These are phyloP conservation scores for Zygoascus biomembranicola DNA, from an alignment of 805 yeast species.

Conservation along the genomic window DNA sequence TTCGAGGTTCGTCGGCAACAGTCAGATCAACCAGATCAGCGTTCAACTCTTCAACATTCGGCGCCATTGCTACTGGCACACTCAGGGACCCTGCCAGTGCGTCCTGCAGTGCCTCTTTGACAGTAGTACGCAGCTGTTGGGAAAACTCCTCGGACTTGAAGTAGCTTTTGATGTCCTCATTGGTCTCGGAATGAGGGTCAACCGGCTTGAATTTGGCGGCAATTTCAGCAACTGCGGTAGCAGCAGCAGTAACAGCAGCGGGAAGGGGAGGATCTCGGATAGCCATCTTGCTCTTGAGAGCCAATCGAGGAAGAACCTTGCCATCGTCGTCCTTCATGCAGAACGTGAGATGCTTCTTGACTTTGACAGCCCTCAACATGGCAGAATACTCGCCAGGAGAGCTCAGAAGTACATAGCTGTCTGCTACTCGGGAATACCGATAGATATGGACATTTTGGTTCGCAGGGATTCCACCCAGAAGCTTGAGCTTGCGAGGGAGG, in stretches of 20 bases:
- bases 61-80: no score
- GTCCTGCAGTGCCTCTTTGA: no score
- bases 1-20: no score
- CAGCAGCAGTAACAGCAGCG: neutral
- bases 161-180: neutral
- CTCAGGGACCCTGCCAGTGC: no score
- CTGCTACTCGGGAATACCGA: conserved; percentile 13
- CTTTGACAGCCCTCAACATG: conserved; percentile 10
- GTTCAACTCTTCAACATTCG: no score
- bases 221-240: neutral
- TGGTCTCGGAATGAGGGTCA: neutral
- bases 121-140: no score
- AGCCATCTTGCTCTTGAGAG: neutral
- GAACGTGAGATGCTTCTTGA: conserved; percentile 11
- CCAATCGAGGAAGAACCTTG: neutral
- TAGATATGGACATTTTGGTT: conserved; percentile 1
- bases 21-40: no score
- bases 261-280: no score
- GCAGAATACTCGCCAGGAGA: conserved; percentile 8
- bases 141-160: neutral
- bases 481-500: neutral
- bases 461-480: neutral
- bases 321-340: conserved; percentile 19
- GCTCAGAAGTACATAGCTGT: conserved; percentile 9
- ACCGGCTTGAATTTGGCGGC: neutral